Conservation (phyloP, 352 stramenopile genomes). For the Phytophthora litchii region DNA sequence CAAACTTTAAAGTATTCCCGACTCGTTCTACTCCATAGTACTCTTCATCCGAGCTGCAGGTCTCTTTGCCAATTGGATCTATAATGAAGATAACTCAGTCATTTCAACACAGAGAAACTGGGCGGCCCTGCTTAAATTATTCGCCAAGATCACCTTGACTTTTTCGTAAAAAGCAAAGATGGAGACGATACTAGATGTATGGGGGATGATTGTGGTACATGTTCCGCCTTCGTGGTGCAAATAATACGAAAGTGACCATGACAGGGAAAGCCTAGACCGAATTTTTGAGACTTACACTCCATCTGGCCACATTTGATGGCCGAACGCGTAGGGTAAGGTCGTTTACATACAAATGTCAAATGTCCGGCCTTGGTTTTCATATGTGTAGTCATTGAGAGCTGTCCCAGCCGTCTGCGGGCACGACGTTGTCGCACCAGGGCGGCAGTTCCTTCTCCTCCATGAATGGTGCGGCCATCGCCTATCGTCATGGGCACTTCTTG, state of each 20-base stretch:
- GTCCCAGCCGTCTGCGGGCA: conserved; percentile 21
- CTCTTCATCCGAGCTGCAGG: too few relatives aligned
- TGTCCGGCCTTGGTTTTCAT: conserved; percentile 19
- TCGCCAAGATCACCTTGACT: not conserved
- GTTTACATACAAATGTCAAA: conserved; percentile 23
- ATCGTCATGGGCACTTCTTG: conserved; percentile 4
- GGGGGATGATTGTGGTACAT: conserved; percentile 9
- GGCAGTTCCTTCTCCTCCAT: conserved; percentile 7
- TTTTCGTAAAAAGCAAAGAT: conserved; percentile 6
- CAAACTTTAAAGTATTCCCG: too few relatives aligned
- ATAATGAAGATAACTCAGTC: too few relatives aligned
- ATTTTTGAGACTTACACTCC: conserved; percentile 26
- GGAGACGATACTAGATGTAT: conserved; percentile 5
- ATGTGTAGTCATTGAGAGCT: conserved; percentile 8
- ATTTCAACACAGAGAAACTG: not conserved
- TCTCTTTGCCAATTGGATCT: too few relatives aligned
- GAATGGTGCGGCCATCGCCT: conserved; percentile 13
- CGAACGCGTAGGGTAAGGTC: conserved; percentile 28
- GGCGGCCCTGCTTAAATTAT: conserved; percentile 7
- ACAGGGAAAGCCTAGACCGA: conserved; percentile 16
- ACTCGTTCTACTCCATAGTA: too few relatives aligned
- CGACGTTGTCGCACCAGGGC: conserved; percentile 24
- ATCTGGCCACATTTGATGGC: conserved; percentile 37
- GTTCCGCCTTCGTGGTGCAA: too few relatives aligned
- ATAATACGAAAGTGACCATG: conserved; percentile 1